These are phyloP conservation scores for Datisca glomerata DNA, from an alignment of 306 rosid species.

Conservation along the genomic window DNA sequence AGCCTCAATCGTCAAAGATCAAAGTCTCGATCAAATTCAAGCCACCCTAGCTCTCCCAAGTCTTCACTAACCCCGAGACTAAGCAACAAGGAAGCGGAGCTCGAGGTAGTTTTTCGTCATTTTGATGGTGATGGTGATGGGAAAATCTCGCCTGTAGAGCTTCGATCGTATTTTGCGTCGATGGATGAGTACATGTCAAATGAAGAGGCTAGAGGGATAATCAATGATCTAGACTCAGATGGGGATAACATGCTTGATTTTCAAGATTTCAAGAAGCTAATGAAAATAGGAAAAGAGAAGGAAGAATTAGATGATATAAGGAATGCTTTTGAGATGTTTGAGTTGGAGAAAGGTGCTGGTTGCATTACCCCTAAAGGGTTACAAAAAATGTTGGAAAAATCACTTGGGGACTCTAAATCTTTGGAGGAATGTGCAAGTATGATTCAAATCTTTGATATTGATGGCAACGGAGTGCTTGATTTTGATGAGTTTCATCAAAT, in stretches of 20 bases:
- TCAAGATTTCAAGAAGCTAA: conserved; percentile 23
- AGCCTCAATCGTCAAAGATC: not conserved
- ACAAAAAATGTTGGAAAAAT: conserved; percentile 31
- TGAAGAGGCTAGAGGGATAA: conserved; percentile 20
- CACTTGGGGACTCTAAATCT: conserved; percentile 39
- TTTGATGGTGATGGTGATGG: conserved; percentile 44
- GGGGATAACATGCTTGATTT: conserved; percentile 36
- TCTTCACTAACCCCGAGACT: not conserved
- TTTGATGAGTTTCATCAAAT: conserved; percentile 38
- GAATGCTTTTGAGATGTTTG: conserved; percentile 50
- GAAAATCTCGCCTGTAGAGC: conserved; percentile 33
- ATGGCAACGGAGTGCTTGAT: conserved; percentile 47
- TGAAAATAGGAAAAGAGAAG: conserved; percentile 9
- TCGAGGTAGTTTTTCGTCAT: conserved; percentile 25
- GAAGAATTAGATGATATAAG: conserved; percentile 23
- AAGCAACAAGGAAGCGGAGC: not conserved
- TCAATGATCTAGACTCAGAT: conserved; percentile 26
- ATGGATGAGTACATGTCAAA: conserved; percentile 28
- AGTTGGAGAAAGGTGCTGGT: conserved; percentile 38
- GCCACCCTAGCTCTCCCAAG: not conserved
- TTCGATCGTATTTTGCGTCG: conserved; percentile 29
- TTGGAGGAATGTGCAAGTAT: conserved; percentile 36
- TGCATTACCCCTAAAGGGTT: conserved; percentile 35
- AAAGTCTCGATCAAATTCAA: not conserved
- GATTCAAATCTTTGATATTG: conserved; percentile 48